Conservation (phyloP, 257 asterid genomes). For the Solanum chmielewskii region DNA sequence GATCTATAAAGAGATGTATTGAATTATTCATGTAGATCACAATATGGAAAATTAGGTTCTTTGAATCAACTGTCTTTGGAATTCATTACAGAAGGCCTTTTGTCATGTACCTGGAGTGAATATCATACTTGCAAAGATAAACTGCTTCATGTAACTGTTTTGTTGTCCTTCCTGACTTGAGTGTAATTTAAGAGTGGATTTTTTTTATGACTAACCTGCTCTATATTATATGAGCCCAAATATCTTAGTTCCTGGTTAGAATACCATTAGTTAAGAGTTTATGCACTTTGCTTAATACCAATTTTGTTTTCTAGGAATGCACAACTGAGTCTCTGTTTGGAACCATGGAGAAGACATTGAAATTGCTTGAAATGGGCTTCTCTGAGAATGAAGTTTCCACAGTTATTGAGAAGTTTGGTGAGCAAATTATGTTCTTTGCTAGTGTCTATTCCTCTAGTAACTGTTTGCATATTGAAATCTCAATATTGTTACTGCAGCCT, state of each 20-base stretch:
- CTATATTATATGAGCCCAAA: background rate
- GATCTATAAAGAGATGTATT: background rate
- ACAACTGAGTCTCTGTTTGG: conserved; percentile 68
- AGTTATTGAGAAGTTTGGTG: conserved; percentile 82
- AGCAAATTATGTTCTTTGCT: conserved; percentile 19
- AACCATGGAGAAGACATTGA: conserved; percentile 89
- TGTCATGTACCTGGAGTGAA: background rate
- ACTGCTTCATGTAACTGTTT: background rate
- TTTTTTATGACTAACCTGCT: background rate
- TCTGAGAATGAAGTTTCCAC: conserved; percentile 68
- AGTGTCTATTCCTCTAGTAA: background rate
- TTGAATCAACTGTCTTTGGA: background rate
- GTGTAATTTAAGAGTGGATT: background rate
- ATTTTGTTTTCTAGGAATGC: conserved; percentile 35
- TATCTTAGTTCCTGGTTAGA: background rate
- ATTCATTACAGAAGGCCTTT: background rate
- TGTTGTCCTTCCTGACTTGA: background rate
- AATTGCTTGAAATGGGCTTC: conserved; percentile 87
- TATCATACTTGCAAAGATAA: background rate
- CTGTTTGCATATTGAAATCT: background rate
- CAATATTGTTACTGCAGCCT: background rate
- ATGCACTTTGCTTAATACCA: conserved; percentile 3
- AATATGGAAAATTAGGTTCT: background rate
- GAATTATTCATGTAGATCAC: background rate
- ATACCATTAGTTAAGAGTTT: background rate